Evolutionary conservation across 2,329 filamentous ascomycete genomes (phyloP), one percentile per base, ranked within the genome.

Genomic region (Alternaria atra): DNA sequence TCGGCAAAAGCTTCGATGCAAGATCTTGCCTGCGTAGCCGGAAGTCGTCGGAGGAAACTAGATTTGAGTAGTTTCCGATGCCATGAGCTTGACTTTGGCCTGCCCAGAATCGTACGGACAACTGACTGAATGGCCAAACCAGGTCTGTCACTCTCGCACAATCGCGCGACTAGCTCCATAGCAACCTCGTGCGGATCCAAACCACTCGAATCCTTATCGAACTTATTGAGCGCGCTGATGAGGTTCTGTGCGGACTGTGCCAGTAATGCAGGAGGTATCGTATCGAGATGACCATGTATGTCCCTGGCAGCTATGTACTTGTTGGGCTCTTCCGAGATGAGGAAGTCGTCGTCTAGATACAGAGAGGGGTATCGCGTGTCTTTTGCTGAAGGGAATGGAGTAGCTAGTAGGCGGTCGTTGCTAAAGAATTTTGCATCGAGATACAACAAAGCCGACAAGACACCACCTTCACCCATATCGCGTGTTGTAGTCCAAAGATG

Each of bases 11-110:
- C 50, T 2, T 55, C 37, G 5, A 81, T 55, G 51, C 78, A 73
- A 4, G 52, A 50, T 12, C 69, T 58, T 1, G 78, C 75, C 10
- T 76, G 55, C 5, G 69, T 64, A 9, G 75, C 68, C 0, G 79
- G 61, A 1, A 82, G 67, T 5, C 72, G 60, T 2, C 70, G 69
- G 23, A 82, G 60, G n/a, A 80, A 74, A 1, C 64, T 63, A 8
- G 50, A 34, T 4, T 71, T 72, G 3, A 82, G 63, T 2, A 82
- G 55, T 35, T 67, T 57, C 5, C 80, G 73, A 65, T 82, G 80
- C 80, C 81, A 82, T 0, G 81, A 80, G 65, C 79, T 81, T 35
- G 79, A 71, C 15, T 77, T 70, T 6, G 78, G 76, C n/a, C 65
- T 67, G 13, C 75, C 60, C 2, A 78, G 42, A 25, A 80, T 69